These are phyloP conservation scores for Terana coerulea DNA, from an alignment of 768 basidiomycete species.

Conservation along the genomic window DNA sequence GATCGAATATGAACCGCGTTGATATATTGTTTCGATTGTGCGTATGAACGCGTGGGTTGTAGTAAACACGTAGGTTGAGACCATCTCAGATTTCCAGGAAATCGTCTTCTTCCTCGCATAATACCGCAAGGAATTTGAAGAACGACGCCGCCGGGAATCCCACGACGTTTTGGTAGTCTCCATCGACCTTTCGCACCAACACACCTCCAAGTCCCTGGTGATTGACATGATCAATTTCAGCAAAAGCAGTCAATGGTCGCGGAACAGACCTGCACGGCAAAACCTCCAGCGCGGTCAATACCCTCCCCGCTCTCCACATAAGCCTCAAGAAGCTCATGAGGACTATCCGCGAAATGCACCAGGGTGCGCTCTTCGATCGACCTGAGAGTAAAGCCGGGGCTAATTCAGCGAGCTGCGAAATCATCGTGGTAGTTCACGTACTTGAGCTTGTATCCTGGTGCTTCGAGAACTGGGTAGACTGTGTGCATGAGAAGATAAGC, in stretches of 20 bases:
- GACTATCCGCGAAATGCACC: conserved; percentile 71
- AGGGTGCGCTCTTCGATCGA: conserved; percentile 80
- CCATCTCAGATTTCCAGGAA: conserved; percentile 52
- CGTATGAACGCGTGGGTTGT: too few species aligned
- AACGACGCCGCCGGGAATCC: conserved; percentile 91
- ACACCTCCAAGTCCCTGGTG: conserved; percentile 77
- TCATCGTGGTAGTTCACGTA: too few species aligned
- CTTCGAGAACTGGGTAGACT: conserved; percentile 73
- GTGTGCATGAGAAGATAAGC: background rate
- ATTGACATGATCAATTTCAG: too few species aligned
- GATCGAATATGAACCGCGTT: too few species aligned
- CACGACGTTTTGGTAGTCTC: conserved; percentile 87
- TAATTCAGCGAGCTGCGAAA: background rate
- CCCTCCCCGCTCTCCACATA: conserved; percentile 89
- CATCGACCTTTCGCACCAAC: conserved; percentile 81
- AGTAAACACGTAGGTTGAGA: too few species aligned
- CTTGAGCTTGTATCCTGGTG: conserved; percentile 77
- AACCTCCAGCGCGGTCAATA: conserved; percentile 86
- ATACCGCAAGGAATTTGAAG: conserved; percentile 65
- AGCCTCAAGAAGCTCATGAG: conserved; percentile 56
- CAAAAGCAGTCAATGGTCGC: background rate
- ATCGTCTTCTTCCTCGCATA: conserved; percentile 73
- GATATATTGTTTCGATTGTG: too few species aligned
- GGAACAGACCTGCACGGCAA: conserved; percentile 76
- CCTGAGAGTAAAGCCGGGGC: conserved; percentile 33